Evolutionary conservation across 805 yeast species (phyloP), one percentile per base, ranked within the genome.

Genomic region (Candida patagonica): DNA sequence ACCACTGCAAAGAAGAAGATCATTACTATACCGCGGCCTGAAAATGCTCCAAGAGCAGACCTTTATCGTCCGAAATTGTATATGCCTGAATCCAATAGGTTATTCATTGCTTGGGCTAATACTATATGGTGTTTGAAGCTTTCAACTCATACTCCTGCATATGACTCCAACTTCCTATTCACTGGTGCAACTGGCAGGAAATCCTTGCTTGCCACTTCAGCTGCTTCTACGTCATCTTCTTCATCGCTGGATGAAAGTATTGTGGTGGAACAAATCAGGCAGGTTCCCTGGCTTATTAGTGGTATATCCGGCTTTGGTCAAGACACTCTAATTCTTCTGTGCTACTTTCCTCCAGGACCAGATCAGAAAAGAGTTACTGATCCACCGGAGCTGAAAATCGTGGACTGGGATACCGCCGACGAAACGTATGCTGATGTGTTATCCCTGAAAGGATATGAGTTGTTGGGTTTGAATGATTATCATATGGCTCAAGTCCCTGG

Each of bases 31-130:
- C 67, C 73, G 3, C 66, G 77, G 32, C 87, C 92, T 0, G 55
- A 60, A 12, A 71, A 68, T 30, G 63, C 61, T 61, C 50, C 78
- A 4, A 65, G 88, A 17, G 78, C 94, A 2, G 96, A 86, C 48
- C 59, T 88, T 26, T 85, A 80, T 51, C 78, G 92, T 77, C 96
- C 97, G 0, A 71, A 82, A 35, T 71, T 83, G 2, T 75, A 74
- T 42, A 68, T 70, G 40, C 76, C 79, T 0, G 94, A 79, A 50
- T 61, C 69, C 2, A 81, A 80, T 53, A 59, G 83, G 44, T 63
- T 86, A 8, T 59, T 83, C 1, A 69, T 92, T 20, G 94, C 88
- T 0, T 92, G 97, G 97, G 82, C 76, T 2, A 70, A 75, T 45
- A 72, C 77, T 46, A 66, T 89, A 2, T 88, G 95, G 94, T 63